Conservation (phyloP, 1,284 basidiomycete species). For the Pisolithus thermaeus region DNA sequence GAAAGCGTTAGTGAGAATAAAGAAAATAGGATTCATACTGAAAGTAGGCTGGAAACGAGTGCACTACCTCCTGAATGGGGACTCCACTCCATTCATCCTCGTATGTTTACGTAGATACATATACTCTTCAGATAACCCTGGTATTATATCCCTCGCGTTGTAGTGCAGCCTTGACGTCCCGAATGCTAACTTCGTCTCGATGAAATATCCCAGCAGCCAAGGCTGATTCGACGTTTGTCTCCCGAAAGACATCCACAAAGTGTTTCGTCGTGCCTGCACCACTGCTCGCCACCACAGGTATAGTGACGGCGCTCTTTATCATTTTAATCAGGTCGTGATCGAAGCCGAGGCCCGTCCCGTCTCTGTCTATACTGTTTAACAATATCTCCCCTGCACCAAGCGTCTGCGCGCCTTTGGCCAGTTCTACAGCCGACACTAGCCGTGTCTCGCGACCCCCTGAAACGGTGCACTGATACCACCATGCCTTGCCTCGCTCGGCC, state of each 20-base stretch:
- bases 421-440: constrained; percentile 89
- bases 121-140: constrained; percentile 24
- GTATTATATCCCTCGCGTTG: constrained; percentile 47
- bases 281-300: constrained; percentile 93
- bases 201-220: constrained; percentile 99
- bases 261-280: constrained; percentile 83
- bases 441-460: constrained; percentile 87
- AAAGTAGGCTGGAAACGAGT: no score
- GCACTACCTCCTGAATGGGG: no score
- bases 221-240: constrained; percentile 85
- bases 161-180: constrained; percentile 64
- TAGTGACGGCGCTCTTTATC: constrained; percentile 72
- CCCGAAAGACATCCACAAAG: constrained; percentile 82
- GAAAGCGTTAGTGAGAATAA: no score
- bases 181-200: constrained; percentile 75
- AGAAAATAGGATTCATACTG: no score
- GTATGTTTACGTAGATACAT: not conserved
- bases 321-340: constrained; percentile 81
- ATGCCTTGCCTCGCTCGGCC: constrained; percentile 68
- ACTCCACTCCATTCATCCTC: no score
- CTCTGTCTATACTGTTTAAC: constrained; percentile 95
- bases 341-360: constrained; percentile 91
- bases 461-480: constrained; percentile 99
- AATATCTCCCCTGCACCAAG: constrained; percentile 96
- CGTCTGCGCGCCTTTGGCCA: constrained; percentile 82